These are phyloP conservation scores for Aspergillus saccharolyticus DNA, from an alignment of 495 filamentous ascomycete species.

Conservation along the genomic window DNA sequence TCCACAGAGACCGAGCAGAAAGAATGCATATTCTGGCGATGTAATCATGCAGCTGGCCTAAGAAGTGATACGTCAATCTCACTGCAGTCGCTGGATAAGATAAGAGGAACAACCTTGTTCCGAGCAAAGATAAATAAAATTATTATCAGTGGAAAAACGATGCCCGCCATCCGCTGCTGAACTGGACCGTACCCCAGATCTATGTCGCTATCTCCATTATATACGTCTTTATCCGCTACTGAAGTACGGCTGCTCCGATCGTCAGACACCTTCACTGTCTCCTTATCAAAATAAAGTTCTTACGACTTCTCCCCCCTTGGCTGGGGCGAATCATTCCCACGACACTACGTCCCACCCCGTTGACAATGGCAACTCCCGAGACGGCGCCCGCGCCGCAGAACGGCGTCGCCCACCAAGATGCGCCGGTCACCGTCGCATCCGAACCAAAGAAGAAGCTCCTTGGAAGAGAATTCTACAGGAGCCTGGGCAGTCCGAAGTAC, in stretches of 20 bases:
- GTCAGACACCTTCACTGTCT: neutral
- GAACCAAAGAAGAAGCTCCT: conserved; percentile 53
- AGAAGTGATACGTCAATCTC: conserved; percentile 4
- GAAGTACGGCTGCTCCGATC: conserved; percentile 3
- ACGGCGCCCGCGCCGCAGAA: conserved; percentile 13
- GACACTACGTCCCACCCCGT: conserved; percentile 2
- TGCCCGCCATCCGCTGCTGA: conserved; percentile 1
- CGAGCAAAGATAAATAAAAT: conserved; percentile 26
- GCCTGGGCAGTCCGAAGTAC: conserved; percentile 82
- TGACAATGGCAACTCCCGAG: conserved; percentile 29
- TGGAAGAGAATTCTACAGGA: conserved; percentile 88
- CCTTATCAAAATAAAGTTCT: conserved; percentile 31
- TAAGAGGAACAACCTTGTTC: conserved; percentile 26
- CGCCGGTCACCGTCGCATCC: conserved; percentile 11
- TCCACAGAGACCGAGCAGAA: neutral
- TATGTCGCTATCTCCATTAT: neutral
- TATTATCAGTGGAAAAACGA: conserved; percentile 21
- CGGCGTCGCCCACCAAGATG: conserved; percentile 18
- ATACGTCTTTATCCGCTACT: neutral
- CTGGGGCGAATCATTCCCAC: conserved; percentile 24
- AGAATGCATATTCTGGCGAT: neutral
- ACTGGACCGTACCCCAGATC: conserved; percentile 1
- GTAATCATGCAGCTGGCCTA: neutral
- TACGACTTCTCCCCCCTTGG: conserved; percentile 23
- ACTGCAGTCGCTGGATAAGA: conserved; percentile 19